Evolutionary conservation across 2,329 filamentous ascomycete genomes (phyloP), one percentile per base, ranked within the genome.

Genomic region (Albophoma yamanashiensis): DNA sequence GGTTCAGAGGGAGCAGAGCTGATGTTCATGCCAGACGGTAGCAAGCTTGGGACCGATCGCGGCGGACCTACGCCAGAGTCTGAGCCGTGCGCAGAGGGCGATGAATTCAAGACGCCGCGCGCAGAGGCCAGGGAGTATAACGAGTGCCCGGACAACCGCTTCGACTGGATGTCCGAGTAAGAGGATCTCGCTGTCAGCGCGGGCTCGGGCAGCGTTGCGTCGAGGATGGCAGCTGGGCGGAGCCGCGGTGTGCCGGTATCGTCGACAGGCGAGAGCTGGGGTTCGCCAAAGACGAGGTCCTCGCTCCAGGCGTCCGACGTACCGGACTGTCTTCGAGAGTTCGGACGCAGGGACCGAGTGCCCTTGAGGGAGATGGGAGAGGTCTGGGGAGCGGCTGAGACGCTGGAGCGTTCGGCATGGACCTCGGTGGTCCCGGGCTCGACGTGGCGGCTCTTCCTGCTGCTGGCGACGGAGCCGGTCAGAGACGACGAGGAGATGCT

Each of bases 91-190:
- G 75, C 75, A 58, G 83, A 85, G 22, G 76, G 76, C 39, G 80
- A 76, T 22, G 81, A 80, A 63, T 80, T 69, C 20, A 70, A 61
- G 36, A 78, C 75, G 39, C 78, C 80, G 55, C 81, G 81, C 58
- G 79, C 82, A 7, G 87, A 89, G 53, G 83, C 82, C 31, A 89
- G 74, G 39, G 88, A 91, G 68, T 89, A 88, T 57, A 90, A 76
- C 0, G 89, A 92, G 9, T 87, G 89, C 62, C 88, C 82, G 31
- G 89, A 92, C 69, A 89, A 78, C 57, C 89, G 84, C 67, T 89
- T 88, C 53, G 78, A 78, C 45, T 87, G 77, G 27, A 72, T 67
- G 25, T 82, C 80, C 20, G 80, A 80, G 61, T 78, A 71, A 15
- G 82, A 82, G 25, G 77, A 75, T 58, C 76, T 75, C 47, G 76